Percentiles rank a stretch among this genome's conserved stretches.
Conservation (phyloP, 306 rosid genomes). For the Benincasa hispida region DNA sequence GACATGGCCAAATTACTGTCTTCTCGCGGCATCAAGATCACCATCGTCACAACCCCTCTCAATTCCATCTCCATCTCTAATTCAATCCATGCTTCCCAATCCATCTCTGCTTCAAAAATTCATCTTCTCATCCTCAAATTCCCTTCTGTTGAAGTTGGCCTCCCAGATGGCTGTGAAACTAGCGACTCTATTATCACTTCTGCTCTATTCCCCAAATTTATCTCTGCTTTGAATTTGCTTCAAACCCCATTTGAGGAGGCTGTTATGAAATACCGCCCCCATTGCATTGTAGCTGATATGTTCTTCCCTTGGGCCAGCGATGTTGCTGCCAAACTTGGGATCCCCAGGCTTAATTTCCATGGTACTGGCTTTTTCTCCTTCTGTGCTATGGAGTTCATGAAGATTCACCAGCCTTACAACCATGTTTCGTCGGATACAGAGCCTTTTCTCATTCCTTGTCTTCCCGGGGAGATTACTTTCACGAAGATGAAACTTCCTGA, state of each 20-base stretch:
- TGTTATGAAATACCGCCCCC: slow-evolving; percentile 20
- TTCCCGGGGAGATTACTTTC: slow-evolving; percentile 28
- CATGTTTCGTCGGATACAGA: slow-evolving; percentile 24
- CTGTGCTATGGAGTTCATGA: slow-evolving; percentile 12
- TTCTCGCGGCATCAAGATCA: neutral
- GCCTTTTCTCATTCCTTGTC: slow-evolving; percentile 30
- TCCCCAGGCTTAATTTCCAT: slow-evolving; percentile 48
- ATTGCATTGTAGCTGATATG: slow-evolving; percentile 32
- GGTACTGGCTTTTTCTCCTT: slow-evolving; percentile 34
- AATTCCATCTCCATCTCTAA: neutral
- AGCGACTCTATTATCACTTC: slow-evolving; percentile 2
- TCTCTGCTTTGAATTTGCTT: slow-evolving; percentile 18
- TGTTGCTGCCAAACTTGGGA: slow-evolving; percentile 27
- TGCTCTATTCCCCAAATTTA: neutral
- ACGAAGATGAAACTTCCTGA: slow-evolving; percentile 22
- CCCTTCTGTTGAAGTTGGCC: slow-evolving; percentile 20
- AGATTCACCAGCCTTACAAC: slow-evolving; percentile 28
- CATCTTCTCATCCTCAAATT: slow-evolving; percentile 14
- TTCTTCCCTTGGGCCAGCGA: slow-evolving; percentile 35
- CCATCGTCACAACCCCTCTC: slow-evolving; percentile 1
- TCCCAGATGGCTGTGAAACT: slow-evolving; percentile 40
- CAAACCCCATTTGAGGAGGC: slow-evolving; percentile 23
- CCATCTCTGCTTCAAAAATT: neutral
- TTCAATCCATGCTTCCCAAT: neutral
- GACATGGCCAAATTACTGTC: slow-evolving; percentile 6